Evolutionary conservation across 495 filamentous ascomycete species (phyloP), one percentile per base, ranked within the genome.

Genomic region (Staphylotrichum longicolle): DNA sequence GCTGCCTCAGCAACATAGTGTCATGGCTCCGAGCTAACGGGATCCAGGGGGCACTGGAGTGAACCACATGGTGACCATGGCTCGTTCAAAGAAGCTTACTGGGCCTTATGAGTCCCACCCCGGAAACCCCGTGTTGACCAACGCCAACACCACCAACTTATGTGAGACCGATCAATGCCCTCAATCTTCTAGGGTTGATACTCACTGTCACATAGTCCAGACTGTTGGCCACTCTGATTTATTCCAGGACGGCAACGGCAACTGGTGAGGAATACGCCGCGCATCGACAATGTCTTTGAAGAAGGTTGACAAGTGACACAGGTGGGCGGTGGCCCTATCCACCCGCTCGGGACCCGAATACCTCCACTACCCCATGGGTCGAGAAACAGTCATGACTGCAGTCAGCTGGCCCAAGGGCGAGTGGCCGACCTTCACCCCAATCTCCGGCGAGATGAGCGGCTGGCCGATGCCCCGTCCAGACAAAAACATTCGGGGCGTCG

Each of bases 101-200:
- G 86, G 86, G 2, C 86, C 86, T 0, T 88, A 82, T 68, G 81
- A 84, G 58, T 66, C 72, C 7, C 75, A 80, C 58, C 72, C 77
- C 0, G 37, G 44, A 0, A 87, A 87, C 55, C 85, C 85, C 0
- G 68, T 87, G 6, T 64, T 86, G n/a, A 81, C 78, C 3, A 83
- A 80, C 51, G 68, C 74, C 6, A 81, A 83, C 52, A 85, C 79
- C 0, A 77, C 72, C 2, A 67, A 71, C 33, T 78, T 77, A 60
- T 79, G 73, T 75, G 63, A 64, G 73, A 49, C 3, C 33, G 20
- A 20, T 33, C 39, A 32, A 3, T 11, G 6, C 37, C 15, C 4
- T 32, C 4, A 12, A 2, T 32, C 15, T 4, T 32, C 5, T 8
- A 1, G 9, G 4, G 33, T 8, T 4, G 39, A 44, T 44, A 20